Percentiles rank a stretch among this genome's conserved stretches.
These are phyloP conservation scores for Umbilicaria muhlenbergii DNA, from an alignment of 495 filamentous ascomycete species.

Conservation along the genomic window DNA sequence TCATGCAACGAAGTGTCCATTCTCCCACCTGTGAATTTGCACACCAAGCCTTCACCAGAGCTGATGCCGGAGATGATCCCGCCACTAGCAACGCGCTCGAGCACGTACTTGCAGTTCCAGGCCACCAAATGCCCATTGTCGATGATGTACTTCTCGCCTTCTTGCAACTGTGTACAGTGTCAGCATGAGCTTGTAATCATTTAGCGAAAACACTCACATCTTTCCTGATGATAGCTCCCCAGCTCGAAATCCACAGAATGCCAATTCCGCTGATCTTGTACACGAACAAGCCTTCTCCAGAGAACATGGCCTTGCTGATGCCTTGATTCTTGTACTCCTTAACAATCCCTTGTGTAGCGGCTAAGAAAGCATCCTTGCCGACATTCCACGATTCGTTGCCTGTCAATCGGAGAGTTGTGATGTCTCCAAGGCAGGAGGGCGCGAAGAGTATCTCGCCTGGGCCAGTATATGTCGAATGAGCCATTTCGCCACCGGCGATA, in stretches of 20 bases:
- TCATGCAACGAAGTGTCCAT: slow-evolving; percentile 3
- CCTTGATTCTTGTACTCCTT: slow-evolving; percentile 80
- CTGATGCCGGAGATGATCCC: slow-evolving; percentile 70
- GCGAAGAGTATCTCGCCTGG: slow-evolving; percentile 83
- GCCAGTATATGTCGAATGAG: slow-evolving; percentile 68
- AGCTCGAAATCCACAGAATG: slow-evolving; percentile 75
- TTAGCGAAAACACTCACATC: slow-evolving; percentile 44
- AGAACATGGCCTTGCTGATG: slow-evolving; percentile 84
- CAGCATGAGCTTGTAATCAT: slow-evolving; percentile 9
- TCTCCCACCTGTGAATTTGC: slow-evolving; percentile 58
- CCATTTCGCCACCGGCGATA: slow-evolving; percentile 65
- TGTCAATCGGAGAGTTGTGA: slow-evolving; percentile 59
- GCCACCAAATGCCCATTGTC: slow-evolving; percentile 95
- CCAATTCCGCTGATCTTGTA: slow-evolving; percentile 73
- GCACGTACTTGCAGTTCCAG: slow-evolving; percentile 89
- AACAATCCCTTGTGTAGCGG: slow-evolving; percentile 56
- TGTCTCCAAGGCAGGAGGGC: slow-evolving; percentile 67
- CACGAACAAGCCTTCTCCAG: slow-evolving; percentile 82
- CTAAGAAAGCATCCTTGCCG: slow-evolving; percentile 66
- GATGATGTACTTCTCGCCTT: slow-evolving; percentile 74
- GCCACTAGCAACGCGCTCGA: slow-evolving; percentile 78
- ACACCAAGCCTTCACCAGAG: slow-evolving; percentile 76
- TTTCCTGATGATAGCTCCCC: slow-evolving; percentile 90
- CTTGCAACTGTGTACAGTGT: slow-evolving; percentile 36
- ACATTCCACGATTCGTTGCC: slow-evolving; percentile 65